Evolutionary conservation across 441 rosid species (phyloP).

Genomic region (Arabidopsis hybrid): DNA sequence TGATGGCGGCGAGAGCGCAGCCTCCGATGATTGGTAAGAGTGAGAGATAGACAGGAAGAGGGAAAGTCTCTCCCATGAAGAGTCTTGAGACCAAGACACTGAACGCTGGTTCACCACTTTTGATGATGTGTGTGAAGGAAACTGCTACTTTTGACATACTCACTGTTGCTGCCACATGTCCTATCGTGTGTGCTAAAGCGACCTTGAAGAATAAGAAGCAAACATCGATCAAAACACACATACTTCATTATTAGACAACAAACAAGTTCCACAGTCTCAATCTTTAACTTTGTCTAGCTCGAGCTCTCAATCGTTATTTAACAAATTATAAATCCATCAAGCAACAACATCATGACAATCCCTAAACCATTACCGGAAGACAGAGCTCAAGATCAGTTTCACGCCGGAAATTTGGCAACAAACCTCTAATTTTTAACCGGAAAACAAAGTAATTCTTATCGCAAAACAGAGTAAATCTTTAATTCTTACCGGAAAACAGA

Average conservation of each 20-base stretch:
- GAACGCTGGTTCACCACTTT: constrained; percentile 97
- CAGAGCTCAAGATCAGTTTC: background rate
- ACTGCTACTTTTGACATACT: constrained; percentile 99
- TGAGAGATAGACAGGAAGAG: constrained; percentile 78
- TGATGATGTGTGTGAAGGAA: constrained; percentile 91
- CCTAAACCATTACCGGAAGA: background rate
- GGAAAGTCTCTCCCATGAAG: constrained; percentile 73
- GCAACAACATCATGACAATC: background rate
- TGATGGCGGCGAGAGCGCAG: constrained; percentile 82
- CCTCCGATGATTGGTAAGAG: constrained; percentile 92
- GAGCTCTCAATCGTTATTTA: background rate
- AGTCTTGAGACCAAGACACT: constrained; percentile 84
- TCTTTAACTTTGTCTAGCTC: background rate
- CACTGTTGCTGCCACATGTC: constrained; percentile 96
- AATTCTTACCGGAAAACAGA: background rate
- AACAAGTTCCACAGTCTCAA: background rate
- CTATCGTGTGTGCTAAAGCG: constrained; percentile 92
- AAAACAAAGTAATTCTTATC: background rate
- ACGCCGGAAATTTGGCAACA: background rate
- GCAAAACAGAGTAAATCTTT: background rate
- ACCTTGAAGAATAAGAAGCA: constrained; percentile 50
- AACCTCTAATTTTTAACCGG: background rate
- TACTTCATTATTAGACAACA: constrained; percentile 13
- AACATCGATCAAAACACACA: background rate
- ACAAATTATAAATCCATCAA: no score